Evolutionary conservation across 371 early-diverging fungal species (phyloP).

Genomic region (Batrachochytrium dendrobatidis): DNA sequence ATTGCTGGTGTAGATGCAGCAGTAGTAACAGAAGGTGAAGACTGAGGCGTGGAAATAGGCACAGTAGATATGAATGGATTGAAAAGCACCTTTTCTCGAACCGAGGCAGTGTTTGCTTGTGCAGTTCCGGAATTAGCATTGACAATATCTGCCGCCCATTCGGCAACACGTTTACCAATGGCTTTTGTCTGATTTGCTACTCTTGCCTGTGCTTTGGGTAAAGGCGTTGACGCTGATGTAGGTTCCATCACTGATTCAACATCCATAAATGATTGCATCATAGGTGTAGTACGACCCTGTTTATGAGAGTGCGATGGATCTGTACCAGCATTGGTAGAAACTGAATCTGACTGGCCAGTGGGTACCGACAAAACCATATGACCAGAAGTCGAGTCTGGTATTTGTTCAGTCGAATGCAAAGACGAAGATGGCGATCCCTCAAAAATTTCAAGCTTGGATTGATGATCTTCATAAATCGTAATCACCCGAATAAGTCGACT

Average conservation of each 20-base stretch:
- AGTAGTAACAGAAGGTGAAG: background rate
- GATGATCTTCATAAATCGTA: slow-evolving; percentile 40
- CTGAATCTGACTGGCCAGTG: too few relatives aligned
- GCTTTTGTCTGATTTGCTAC: too few relatives aligned
- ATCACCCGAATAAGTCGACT: slow-evolving; percentile 35
- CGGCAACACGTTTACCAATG: background rate
- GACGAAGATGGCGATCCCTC: too few relatives aligned
- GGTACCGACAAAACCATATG: too few relatives aligned
- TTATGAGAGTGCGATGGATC: background rate
- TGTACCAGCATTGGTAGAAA: background rate
- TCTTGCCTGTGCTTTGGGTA: background rate
- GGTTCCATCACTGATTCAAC: background rate
- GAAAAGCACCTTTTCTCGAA: too few relatives aligned
- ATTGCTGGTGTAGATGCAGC: background rate
- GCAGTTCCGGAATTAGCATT: too few relatives aligned
- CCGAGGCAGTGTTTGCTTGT: too few relatives aligned
- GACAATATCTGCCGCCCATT: background rate
- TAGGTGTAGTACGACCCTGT: too few relatives aligned
- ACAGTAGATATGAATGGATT: too few relatives aligned
- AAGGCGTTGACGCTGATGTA: background rate
- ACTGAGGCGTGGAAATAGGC: background rate
- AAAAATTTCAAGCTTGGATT: background rate
- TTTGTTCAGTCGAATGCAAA: too few relatives aligned
- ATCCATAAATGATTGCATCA: too few relatives aligned
- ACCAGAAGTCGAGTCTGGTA: too few relatives aligned